A percentile compares a stretch with the other conserved stretches of the same genome.
These are phyloP conservation scores for Heteromeles arbutifolia DNA, from an alignment of 306 rosid species.

Conservation along the genomic window DNA sequence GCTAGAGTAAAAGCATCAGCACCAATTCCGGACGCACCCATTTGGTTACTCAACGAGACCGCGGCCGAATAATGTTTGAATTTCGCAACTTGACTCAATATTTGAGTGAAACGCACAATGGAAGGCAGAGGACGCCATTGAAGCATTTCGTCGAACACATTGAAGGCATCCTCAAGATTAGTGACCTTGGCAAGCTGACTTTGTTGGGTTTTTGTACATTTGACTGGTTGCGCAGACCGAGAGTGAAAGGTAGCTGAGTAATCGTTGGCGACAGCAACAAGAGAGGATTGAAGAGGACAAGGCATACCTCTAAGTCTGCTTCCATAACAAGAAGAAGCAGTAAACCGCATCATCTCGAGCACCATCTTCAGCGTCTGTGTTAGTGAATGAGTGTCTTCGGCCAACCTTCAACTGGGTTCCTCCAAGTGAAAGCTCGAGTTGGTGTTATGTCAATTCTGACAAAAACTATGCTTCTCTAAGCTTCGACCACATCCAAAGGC, in stretches of 20 bases:
- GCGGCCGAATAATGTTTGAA: slow-evolving; percentile 9
- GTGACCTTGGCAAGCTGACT: too few species aligned
- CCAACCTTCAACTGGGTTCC: too few species aligned
- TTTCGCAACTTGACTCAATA: slow-evolving; percentile 17
- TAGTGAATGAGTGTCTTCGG: too few species aligned
- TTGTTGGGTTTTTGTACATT: background rate
- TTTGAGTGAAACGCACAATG: slow-evolving; percentile 13
- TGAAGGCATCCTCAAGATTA: background rate
- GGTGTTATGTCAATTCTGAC: too few species aligned
- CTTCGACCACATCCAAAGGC: too few species aligned
- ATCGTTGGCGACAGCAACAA: background rate
- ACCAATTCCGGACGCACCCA: background rate
- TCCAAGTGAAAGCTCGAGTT: too few species aligned
- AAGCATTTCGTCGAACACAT: slow-evolving; percentile 18
- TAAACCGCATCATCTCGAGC: background rate
- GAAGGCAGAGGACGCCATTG: slow-evolving; percentile 14
- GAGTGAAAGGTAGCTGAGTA: background rate
- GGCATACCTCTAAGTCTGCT: background rate
- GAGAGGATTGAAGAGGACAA: background rate
- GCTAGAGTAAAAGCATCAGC: slow-evolving; percentile 19
- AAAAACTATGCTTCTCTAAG: too few species aligned
- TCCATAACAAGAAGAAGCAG: background rate
- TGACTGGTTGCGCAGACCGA: background rate
- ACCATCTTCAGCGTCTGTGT: too few species aligned
- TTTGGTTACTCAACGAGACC: slow-evolving; percentile 15